Base-by-base conservation (phyloP, 441 rosid genomes). In the Euphorbia schlechtendalii region DNA sequence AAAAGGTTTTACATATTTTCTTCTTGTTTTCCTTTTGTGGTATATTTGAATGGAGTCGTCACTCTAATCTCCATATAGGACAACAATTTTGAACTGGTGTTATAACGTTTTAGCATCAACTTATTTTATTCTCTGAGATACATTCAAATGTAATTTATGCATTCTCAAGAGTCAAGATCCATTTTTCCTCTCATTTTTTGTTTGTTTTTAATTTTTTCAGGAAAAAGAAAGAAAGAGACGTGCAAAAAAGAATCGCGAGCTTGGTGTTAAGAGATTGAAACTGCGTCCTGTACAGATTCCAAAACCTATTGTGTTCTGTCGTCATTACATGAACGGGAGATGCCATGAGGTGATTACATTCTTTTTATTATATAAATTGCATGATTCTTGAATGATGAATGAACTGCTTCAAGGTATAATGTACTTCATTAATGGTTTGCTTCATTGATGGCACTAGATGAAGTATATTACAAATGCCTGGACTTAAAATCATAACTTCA, bases 191-290 rank as follows among this genome's bases (percentile, higher is more conserved):
- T n/a, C n/a, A n/a, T n/a, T n/a, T n/a, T n/a, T n/a, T n/a, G n/a
- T n/a, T n/a, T n/a, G n/a, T n/a, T n/a, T n/a, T n/a, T n/a, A n/a
- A 53, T 66, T 68, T 56, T 58, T 74, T 51, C 60, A 92, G 98
- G 74, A 73, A 75, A 83, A 78, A 66, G 68, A 77, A 49, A 80
- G 93, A 59, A 83, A 74, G 82, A 86, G 76, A 78, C 81, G 96
- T 72, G 96, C 98, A 56, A 73, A 83, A 79, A 76, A 78, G 68
- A 89, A 88, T 59, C 76, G 77, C 71, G 74, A 81, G 69, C 94
- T 86, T 69, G 96, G 96, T 20, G 89, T 89, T 63, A 86, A 81
- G 72, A 85, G 90, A 82, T 70, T 89, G 79, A 89, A 83, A 78
- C 73, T 92, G 68, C 84, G 75, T 55, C 71, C 88, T 27, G 83